Conservation (phyloP, 495 filamentous ascomycete genomes). For the Xylaria cubensis region DNA sequence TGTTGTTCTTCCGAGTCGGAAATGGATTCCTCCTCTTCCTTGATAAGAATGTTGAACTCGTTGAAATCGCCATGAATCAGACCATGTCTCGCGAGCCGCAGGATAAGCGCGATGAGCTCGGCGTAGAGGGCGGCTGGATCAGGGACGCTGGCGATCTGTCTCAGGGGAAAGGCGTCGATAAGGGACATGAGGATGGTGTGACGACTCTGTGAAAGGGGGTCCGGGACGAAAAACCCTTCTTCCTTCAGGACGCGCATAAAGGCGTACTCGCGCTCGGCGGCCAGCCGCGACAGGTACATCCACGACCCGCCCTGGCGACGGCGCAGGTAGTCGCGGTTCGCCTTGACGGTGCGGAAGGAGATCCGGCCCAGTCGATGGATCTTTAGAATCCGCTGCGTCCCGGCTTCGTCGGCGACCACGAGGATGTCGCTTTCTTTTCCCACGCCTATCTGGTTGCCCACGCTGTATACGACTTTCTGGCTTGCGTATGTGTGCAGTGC, state of each 20-base stretch:
- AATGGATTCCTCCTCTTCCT: constrained; percentile 71
- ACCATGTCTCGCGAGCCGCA: constrained; percentile 83
- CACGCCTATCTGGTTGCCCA: constrained; percentile 93
- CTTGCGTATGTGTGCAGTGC: constrained; percentile 88
- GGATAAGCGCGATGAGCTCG: constrained; percentile 84
- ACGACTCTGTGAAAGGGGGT: constrained; percentile 82
- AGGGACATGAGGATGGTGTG: constrained; percentile 96
- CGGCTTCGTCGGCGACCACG: constrained; percentile 76
- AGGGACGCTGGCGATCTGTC: constrained; percentile 80
- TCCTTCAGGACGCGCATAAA: constrained; percentile 87
- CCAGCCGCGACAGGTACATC: constrained; percentile 96
- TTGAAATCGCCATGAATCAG: constrained; percentile 99
- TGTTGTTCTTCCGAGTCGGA: constrained; percentile 37
- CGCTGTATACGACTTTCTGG: constrained; percentile 79
- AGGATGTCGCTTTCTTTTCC: constrained; percentile 98
- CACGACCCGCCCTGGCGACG: constrained; percentile 77
- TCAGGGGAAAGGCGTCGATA: constrained; percentile 85
- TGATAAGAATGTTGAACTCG: constrained; percentile 97
- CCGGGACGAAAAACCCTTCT: constrained; percentile 87
- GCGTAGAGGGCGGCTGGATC: constrained; percentile 83
- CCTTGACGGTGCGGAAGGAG: constrained; percentile 94
- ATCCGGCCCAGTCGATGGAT: constrained; percentile 95
- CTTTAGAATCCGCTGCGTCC: constrained; percentile 78
- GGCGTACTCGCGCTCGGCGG: constrained; percentile 88
- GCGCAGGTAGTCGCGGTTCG: constrained; percentile 93